Percentiles rank a stretch among this genome's conserved stretches.
Evolutionary conservation across 768 basidiomycete species (phyloP).

Genomic region (Amanita fuliginea): DNA sequence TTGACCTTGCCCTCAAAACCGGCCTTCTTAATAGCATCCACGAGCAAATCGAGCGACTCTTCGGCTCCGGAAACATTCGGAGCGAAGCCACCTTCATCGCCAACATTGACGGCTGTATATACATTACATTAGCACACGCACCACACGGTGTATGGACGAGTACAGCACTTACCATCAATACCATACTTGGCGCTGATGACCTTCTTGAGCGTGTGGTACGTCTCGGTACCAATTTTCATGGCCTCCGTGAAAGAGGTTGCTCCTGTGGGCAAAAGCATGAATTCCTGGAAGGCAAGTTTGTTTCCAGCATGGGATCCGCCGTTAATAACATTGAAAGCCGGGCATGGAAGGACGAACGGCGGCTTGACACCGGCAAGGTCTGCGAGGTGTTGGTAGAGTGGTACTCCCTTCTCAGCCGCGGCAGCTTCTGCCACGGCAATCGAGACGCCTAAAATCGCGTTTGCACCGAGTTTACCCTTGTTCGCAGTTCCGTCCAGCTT

Average conservation of each 20-base stretch:
- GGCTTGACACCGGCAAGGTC: constrained; percentile 92
- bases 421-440: constrained; percentile 92
- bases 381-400: constrained; percentile 94
- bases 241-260: constrained; percentile 90
- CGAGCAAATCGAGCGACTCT: constrained; percentile 91
- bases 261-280: constrained; percentile 97
- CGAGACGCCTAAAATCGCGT: constrained; percentile 97
- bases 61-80: constrained; percentile 97
- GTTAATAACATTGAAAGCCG: constrained; percentile 99
- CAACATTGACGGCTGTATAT: constrained; percentile 85
- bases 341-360: constrained; percentile 85
- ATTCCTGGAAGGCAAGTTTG: constrained; percentile 99
- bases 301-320: constrained; percentile 99
- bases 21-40: constrained; percentile 94
- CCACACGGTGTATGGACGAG: constrained; percentile 1
- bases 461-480: constrained; percentile 99
- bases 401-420: constrained; percentile 90
- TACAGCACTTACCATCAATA: constrained; percentile 65
- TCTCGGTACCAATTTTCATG: constrained; percentile 97
- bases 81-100: constrained; percentile 99
- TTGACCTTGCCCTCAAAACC: constrained; percentile 98
- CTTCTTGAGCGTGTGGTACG: constrained; percentile 97
- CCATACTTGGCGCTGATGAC: constrained; percentile 99
- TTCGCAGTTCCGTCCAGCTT: constrained; percentile 95
- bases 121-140: constrained; percentile 7